phyloP scores from a whole-genome alignment of 2,329 filamentous ascomycete species.

The Trichoderma sp. region DNA sequence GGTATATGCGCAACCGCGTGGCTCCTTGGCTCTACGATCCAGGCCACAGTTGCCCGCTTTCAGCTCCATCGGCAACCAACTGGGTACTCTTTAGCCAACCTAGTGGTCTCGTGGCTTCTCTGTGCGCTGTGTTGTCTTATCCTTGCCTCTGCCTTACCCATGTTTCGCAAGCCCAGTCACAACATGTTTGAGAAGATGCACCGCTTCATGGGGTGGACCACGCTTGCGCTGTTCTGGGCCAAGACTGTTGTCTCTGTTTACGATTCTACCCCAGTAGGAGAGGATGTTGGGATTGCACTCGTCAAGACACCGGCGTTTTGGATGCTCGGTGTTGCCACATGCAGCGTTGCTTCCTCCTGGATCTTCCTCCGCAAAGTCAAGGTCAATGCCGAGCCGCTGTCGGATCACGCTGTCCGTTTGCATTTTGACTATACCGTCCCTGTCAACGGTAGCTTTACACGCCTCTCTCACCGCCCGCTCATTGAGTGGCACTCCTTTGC shows the following conservation, averaged over 20 bases:
- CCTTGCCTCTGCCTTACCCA: slow-evolving; percentile 61
- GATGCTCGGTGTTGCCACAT: slow-evolving; percentile 63
- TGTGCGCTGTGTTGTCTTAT: slow-evolving; percentile 57
- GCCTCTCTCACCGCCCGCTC: slow-evolving; percentile 61
- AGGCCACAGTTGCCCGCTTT: slow-evolving; percentile 36
- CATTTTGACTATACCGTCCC: slow-evolving; percentile 64
- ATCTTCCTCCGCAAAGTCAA: slow-evolving; percentile 64
- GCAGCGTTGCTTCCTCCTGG: slow-evolving; percentile 70
- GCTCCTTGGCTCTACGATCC: slow-evolving; percentile 45
- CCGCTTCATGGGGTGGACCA: slow-evolving; percentile 70
- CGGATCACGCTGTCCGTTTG: slow-evolving; percentile 68
- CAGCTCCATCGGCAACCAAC: slow-evolving; percentile 25
- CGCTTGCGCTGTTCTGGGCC: slow-evolving; percentile 62
- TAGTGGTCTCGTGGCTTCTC: slow-evolving; percentile 56
- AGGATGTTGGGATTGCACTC: slow-evolving; percentile 37
- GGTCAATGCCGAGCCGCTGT: slow-evolving; percentile 65
- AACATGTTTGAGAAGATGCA: slow-evolving; percentile 69
- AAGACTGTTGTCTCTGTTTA: slow-evolving; percentile 57
- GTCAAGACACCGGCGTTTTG: slow-evolving; percentile 54
- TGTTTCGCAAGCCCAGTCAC: slow-evolving; percentile 60
- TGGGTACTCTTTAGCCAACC: slow-evolving; percentile 39
- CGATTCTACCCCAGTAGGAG: slow-evolving; percentile 36
- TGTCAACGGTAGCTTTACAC: slow-evolving; percentile 45
- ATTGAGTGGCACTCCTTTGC: slow-evolving; percentile 76
- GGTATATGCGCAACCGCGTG: slow-evolving; percentile 49